Evolutionary conservation across 345 rosid genomes (phyloP).

Genomic region (Cardamine occulta): DNA sequence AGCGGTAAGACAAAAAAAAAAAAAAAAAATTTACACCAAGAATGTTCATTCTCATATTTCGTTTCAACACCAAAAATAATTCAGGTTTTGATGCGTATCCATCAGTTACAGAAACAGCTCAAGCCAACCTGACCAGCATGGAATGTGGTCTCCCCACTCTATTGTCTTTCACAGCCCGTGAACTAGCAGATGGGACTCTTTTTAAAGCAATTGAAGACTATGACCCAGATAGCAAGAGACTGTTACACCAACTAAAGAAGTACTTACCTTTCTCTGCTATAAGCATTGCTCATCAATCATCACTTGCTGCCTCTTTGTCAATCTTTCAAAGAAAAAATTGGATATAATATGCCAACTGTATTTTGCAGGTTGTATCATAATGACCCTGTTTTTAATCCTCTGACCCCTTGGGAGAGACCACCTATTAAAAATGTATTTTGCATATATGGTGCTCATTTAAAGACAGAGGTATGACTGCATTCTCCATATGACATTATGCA

Average conservation of each 20-base stretch:
- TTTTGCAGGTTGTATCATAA: slow-evolving; percentile 78
- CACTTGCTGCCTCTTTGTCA: slow-evolving; percentile 3
- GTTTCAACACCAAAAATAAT: slow-evolving; percentile 8
- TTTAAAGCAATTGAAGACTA: slow-evolving; percentile 94
- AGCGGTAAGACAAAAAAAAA: slow-evolving; percentile 54
- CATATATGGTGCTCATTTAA: slow-evolving; percentile 84
- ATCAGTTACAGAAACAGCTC: slow-evolving; percentile 60
- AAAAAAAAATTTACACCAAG: not conserved
- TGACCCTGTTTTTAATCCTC: slow-evolving; percentile 92
- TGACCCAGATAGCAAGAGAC: slow-evolving; percentile 93
- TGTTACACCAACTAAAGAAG: slow-evolving; percentile 78
- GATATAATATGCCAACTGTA: slow-evolving; percentile 17
- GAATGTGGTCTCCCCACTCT: slow-evolving; percentile 93
- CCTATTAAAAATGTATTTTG: slow-evolving; percentile 95
- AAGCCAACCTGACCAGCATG: slow-evolving; percentile 70
- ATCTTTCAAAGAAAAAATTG: not conserved
- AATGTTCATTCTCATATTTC: slow-evolving; percentile 17
- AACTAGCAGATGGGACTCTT: slow-evolving; percentile 91
- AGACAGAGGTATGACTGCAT: slow-evolving; percentile 77
- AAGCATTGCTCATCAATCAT: slow-evolving; percentile 14
- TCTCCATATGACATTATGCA: slow-evolving; percentile 16
- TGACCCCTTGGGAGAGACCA: slow-evolving; percentile 98
- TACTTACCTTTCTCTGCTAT: slow-evolving; percentile 39
- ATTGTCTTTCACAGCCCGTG: slow-evolving; percentile 94
- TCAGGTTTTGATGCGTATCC: slow-evolving; percentile 65